phyloP scores from a whole-genome alignment of 2,329 filamentous ascomycete genomes.

The Colletotrichum cordylinicola region DNA sequence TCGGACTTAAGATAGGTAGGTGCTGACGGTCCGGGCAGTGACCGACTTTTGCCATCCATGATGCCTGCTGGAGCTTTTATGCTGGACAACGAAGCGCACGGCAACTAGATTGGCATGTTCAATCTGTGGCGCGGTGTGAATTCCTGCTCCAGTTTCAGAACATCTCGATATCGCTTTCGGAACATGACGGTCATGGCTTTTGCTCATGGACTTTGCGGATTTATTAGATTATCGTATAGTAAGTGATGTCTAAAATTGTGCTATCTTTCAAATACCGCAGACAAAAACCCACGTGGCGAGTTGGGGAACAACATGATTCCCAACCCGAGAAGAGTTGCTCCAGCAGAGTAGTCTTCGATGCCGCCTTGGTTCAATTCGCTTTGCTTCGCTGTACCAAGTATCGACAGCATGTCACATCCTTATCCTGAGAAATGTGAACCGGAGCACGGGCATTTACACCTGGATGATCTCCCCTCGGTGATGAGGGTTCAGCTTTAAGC shows the following conservation, averaged over 20 bases:
- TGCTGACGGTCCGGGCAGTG: background rate
- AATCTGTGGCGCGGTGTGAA: background rate
- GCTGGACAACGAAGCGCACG: background rate
- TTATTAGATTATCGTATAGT: background rate
- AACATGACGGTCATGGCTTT: fast-evolving
- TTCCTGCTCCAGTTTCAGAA: background rate
- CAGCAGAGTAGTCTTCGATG: background rate
- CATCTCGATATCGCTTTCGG: background rate
- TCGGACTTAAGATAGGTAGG: background rate
- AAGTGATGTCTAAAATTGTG: background rate
- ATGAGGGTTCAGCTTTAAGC: too few species aligned
- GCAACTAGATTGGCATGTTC: background rate
- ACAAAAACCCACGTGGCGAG: too few species aligned
- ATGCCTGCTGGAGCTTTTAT: background rate
- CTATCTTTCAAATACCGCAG: too few species aligned
- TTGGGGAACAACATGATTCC: background rate
- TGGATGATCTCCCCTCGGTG: too few species aligned
- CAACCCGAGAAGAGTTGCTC: background rate
- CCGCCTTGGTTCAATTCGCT: background rate
- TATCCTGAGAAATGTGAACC: background rate
- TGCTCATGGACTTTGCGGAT: fast-evolving
- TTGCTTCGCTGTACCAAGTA: background rate
- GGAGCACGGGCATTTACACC: background rate
- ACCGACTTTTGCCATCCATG: background rate
- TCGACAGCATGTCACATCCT: background rate